Percentiles rank a stretch among this genome's conserved stretches.
Evolutionary conservation across 805 yeast genomes (phyloP).

Genomic region (Clavispora santaluciae): DNA sequence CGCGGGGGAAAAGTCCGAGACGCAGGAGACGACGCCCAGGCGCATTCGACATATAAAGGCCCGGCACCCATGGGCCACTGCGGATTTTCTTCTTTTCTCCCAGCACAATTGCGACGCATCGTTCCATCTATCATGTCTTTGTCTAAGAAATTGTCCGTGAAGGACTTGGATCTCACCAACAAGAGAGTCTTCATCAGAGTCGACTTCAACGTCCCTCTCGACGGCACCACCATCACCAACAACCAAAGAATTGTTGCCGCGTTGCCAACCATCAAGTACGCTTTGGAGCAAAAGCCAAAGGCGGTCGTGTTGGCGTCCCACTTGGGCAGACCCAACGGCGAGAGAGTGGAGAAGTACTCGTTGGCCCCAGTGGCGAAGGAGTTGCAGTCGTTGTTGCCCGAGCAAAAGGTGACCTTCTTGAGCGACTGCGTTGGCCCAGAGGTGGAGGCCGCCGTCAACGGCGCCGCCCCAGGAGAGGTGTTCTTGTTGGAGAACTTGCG

Average conservation of each 20-base stretch:
- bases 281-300: conserved; percentile 86
- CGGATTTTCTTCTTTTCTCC: neutral
- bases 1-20: conserved; percentile 4
- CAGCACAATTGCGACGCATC: conserved; percentile 1
- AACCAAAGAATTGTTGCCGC: conserved; percentile 99
- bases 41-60: neutral
- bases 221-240: conserved; percentile 95
- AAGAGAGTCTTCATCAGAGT: conserved; percentile 99
- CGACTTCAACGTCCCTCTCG: conserved; percentile 92
- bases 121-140: conserved; percentile 63
- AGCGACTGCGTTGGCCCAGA: conserved; percentile 89
- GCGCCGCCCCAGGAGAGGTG: conserved; percentile 73
- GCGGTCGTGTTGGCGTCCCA: conserved; percentile 92
- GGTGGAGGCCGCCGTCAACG: conserved; percentile 74
- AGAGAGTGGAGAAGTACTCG: conserved; percentile 77
- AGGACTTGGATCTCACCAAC: conserved; percentile 79
- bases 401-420: conserved; percentile 70
- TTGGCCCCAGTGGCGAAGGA: conserved; percentile 91
- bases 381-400: conserved; percentile 66
- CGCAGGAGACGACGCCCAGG: conserved; percentile 3
- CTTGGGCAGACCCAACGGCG: conserved; percentile 99
- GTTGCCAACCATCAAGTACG: conserved; percentile 95
- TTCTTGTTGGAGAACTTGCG: conserved; percentile 95
- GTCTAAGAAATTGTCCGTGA: conserved; percentile 87
- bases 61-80: neutral